Evolutionary conservation across 495 filamentous ascomycete species (phyloP), one percentile per base, ranked within the genome.

Genomic region (Penicillium bialowiezense): DNA sequence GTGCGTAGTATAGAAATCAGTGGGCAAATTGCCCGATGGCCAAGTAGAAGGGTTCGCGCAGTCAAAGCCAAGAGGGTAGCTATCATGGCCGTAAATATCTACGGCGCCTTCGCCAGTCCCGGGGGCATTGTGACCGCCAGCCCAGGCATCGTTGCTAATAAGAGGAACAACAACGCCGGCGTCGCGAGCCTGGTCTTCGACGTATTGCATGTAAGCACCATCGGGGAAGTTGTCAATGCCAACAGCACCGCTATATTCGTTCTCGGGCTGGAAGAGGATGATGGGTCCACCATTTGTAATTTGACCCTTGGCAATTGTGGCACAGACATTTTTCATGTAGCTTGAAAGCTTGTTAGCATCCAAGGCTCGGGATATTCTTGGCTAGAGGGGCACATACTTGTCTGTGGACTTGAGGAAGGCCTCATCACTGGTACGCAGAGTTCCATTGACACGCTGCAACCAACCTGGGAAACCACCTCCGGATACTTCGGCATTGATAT

Each of bases 211-310:
- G 61, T 91, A 93, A 3, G 68, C 64, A 0, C 70, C 67, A 53
- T 90, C 78, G 0, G 80, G 82, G 59, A 74, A 83, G 50, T 48
- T 40, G 3, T 63, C 56, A 3, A 68, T 54, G 14, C 67, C 70
- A 41, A 59, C 69, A n/a, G 60, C 70, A 6, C 65, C 58, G 1
- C 75, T 77, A 59, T 90, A 90, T 54, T 90, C 87, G 52, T 91
- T 91, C 58, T 91, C 89, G 0, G 86, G 86, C 68, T 93, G 89
- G 33, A 85, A 74, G 2, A 91, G 71, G 43, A 91, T 89, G 18
- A 91, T 74, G 0, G 86, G 86, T 1, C 89, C 88, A 6, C 85
- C 88, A 51, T 90, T 86, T 1, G 86, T 89, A 51, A 91, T 88
- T 51, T 91, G 87, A 3, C 80, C 82, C 24, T 82, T 79, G 7